Evolutionary conservation across 495 filamentous ascomycete species (phyloP).

Genomic region (Xylaria longipes): DNA sequence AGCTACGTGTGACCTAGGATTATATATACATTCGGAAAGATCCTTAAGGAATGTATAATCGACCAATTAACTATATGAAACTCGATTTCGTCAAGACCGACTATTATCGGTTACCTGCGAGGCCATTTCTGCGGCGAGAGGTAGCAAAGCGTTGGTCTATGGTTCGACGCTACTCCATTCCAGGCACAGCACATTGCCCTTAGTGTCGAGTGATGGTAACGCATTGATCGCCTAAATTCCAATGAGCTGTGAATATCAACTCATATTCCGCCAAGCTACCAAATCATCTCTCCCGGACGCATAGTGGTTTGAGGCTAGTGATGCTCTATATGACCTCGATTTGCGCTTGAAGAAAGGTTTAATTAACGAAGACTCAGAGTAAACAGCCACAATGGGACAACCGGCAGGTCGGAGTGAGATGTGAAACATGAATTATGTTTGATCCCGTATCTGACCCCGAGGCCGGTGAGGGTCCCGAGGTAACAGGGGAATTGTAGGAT

Average conservation of each 20-base stretch:
- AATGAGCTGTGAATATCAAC: background rate
- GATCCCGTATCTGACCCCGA: constrained; percentile 6
- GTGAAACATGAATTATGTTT: constrained; percentile 16
- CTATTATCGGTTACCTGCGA: background rate
- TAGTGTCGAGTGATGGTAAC: background rate
- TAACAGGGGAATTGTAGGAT: background rate
- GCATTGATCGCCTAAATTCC: background rate
- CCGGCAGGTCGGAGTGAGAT: background rate
- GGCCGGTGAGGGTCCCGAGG: background rate
- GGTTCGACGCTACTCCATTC: background rate
- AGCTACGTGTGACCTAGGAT: background rate
- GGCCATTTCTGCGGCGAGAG: background rate
- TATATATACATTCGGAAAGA: background rate
- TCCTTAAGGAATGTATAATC: background rate
- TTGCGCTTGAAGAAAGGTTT: background rate
- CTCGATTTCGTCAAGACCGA: background rate
- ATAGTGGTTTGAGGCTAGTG: background rate
- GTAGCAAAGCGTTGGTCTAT: background rate
- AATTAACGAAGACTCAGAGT: background rate
- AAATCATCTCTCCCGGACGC: background rate
- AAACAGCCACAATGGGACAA: background rate
- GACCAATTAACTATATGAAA: too few relatives aligned
- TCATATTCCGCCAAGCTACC: background rate
- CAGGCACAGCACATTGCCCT: background rate
- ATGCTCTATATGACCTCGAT: background rate